A percentile compares a stretch with the other conserved stretches of the same genome.
Conservation (phyloP, 1,284 basidiomycete genomes). For the Tausonia pullulans region DNA sequence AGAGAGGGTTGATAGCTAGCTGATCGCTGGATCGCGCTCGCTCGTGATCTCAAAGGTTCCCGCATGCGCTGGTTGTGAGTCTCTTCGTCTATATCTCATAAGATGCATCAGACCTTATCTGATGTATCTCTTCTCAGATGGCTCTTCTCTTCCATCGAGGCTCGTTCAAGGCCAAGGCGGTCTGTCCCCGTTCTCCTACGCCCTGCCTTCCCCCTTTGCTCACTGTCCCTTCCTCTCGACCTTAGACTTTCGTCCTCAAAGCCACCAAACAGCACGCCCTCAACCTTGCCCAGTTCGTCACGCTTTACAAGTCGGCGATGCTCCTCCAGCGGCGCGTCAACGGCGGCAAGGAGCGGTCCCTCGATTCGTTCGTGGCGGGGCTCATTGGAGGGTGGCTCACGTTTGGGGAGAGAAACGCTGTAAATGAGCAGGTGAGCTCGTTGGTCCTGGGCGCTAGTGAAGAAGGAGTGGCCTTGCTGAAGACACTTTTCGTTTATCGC, state of each 20-base stretch:
- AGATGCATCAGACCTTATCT: no score
- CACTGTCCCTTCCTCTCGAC: not conserved
- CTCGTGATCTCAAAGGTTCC: conserved; percentile 41
- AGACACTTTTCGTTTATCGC: not conserved
- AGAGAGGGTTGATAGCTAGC: not conserved
- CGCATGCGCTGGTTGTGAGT: conserved; percentile 99
- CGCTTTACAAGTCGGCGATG: conserved; percentile 79
- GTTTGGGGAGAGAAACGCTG: conserved; percentile 85
- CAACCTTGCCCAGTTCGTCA: conserved; percentile 86
- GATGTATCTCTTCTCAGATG: conserved; percentile 42
- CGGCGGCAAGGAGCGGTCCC: conserved; percentile 63
- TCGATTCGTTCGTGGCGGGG: conserved; percentile 88
- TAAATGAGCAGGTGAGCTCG: conserved; percentile 77
- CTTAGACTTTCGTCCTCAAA: conserved; percentile 49
- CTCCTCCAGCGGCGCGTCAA: conserved; percentile 69
- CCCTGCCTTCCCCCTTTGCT: not conserved
- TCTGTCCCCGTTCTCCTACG: not conserved
- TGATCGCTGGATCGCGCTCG: not conserved
- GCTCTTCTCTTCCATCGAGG: conserved; percentile 61
- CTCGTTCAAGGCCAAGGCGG: not conserved
- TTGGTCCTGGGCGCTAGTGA: not conserved
- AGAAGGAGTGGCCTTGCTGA: not conserved
- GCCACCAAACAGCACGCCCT: conserved; percentile 55
- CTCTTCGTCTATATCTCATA: conserved; percentile 53
- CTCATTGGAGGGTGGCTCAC: conserved; percentile 83